phyloP scores from a whole-genome alignment of 176 grass and related monocot species.

The Cocos nucifera region DNA sequence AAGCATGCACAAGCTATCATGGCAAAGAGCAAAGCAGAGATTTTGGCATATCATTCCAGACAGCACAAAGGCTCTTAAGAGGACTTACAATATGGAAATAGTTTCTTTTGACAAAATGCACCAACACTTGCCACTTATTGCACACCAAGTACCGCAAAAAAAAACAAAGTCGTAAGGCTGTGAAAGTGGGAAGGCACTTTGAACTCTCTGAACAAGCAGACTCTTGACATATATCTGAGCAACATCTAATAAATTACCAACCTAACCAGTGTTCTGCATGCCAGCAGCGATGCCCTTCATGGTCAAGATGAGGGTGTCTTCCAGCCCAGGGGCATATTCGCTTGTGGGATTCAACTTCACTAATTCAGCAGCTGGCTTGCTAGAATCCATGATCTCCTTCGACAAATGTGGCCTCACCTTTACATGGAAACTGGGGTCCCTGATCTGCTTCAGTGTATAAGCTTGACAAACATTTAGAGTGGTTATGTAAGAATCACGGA shows the following conservation, averaged over 20 bases:
- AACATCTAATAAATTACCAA: background rate
- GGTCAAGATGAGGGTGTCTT: conserved; percentile 79
- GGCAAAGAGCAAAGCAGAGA: too few species aligned
- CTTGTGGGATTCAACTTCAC: conserved; percentile 58
- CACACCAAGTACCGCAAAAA: too few species aligned
- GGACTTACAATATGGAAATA: too few species aligned
- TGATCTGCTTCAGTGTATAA: conserved; percentile 46
- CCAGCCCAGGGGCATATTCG: conserved; percentile 56
- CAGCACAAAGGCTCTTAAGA: too few species aligned
- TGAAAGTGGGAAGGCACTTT: too few species aligned
- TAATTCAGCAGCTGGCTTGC: conserved; percentile 26
- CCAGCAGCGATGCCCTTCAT: conserved; percentile 75
- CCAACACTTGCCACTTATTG: too few species aligned
- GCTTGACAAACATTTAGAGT: conserved; percentile 69
- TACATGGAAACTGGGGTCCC: conserved; percentile 33
- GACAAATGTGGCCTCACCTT: conserved; percentile 23
- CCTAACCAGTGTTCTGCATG: conserved; percentile 68
- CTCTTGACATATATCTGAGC: background rate
- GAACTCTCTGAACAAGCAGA: background rate
- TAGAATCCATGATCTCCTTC: conserved; percentile 29
- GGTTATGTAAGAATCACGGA: conserved; percentile 72
- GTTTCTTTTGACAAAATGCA: too few species aligned
- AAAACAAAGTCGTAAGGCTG: too few species aligned
- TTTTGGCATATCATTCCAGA: too few species aligned
- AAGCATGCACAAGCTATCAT: too few species aligned